Conservation (phyloP, 768 basidiomycete genomes). For the Auriscalpium orientale region DNA sequence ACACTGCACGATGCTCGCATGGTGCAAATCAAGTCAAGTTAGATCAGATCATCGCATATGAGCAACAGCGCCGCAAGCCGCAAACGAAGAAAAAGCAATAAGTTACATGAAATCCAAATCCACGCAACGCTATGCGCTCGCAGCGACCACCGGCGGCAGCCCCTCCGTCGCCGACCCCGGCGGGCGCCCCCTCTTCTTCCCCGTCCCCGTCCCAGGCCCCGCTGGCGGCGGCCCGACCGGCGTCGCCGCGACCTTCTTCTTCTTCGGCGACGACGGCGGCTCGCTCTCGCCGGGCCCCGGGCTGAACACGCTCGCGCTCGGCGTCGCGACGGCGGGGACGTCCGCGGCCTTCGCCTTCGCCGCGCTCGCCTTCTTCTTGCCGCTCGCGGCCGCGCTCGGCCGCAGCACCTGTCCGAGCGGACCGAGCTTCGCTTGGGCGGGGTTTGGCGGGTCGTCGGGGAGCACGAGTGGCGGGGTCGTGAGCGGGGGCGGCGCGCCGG, state of each 20-base stretch:
- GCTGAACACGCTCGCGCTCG: background rate
- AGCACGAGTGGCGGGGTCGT: constrained; percentile 31
- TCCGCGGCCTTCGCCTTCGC: constrained; percentile 16
- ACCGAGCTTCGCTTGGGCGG: constrained; percentile 63
- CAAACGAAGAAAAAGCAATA: background rate
- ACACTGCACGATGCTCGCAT: too few relatives aligned
- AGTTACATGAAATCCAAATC: background rate
- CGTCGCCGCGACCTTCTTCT: constrained; percentile 7
- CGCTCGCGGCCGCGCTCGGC: constrained; percentile 31
- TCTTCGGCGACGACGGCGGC: constrained; percentile 10
- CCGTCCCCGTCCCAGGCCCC: constrained; percentile 2
- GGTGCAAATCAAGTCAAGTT: too few relatives aligned
- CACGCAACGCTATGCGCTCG: constrained; percentile 19
- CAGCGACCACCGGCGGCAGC: constrained; percentile 23
- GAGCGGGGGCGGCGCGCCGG: constrained; percentile 15
- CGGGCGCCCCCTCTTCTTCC: constrained; percentile 16
- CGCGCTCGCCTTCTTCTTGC: constrained; percentile 57
- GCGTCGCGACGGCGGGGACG: background rate
- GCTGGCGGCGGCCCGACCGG: background rate
- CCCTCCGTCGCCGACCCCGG: constrained; percentile 8
- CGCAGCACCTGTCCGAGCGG: constrained; percentile 72
- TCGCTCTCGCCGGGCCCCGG: constrained; percentile 1
- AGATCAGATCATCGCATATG: too few relatives aligned
- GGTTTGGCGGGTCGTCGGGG: constrained; percentile 55
- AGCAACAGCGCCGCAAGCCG: too few relatives aligned